Percentiles rank a stretch among this genome's conserved stretches.
These are phyloP conservation scores for Colletotrichum acutatum DNA, from an alignment of 2,329 filamentous ascomycete genomes.

Conservation along the genomic window DNA sequence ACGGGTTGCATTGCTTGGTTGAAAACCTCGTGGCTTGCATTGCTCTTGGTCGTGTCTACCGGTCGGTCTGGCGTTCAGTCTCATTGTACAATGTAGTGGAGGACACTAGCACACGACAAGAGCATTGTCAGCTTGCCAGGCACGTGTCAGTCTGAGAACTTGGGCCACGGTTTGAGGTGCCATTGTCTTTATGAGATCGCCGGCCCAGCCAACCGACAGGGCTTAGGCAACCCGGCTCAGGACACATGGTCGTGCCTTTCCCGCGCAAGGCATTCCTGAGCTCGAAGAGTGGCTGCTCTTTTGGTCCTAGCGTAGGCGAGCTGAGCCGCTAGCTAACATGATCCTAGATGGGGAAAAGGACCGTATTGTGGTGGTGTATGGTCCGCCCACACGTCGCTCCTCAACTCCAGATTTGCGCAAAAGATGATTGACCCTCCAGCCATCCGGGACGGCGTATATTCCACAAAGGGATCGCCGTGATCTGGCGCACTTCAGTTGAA, in stretches of 20 bases:
- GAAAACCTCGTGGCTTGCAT: background rate
- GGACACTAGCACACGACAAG: background rate
- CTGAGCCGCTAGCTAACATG: background rate
- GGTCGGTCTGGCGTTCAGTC: background rate
- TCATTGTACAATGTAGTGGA: background rate
- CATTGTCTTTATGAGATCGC: background rate
- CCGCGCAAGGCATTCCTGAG: slow-evolving; percentile 24
- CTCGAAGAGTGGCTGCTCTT: background rate
- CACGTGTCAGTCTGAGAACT: background rate
- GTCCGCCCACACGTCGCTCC: background rate
- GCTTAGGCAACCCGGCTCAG: background rate
- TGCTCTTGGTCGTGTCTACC: background rate
- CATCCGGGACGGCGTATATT: slow-evolving; percentile 10
- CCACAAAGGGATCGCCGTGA: slow-evolving; percentile 16
- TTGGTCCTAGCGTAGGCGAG: slow-evolving; percentile 3
- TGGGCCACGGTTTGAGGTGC: background rate
- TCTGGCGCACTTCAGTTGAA: slow-evolving; percentile 1
- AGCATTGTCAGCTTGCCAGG: background rate
- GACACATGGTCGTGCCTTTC: background rate
- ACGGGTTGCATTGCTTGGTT: background rate
- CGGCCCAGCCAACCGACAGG: background rate
- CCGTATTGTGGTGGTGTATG: background rate
- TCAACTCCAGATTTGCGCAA: background rate
- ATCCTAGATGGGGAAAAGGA: background rate
- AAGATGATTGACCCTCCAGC: slow-evolving; percentile 15